Evolutionary conservation across 2,329 filamentous ascomycete species (phyloP), one percentile per base, ranked within the genome.

Genomic region (Verticillium nonalfalfae): DNA sequence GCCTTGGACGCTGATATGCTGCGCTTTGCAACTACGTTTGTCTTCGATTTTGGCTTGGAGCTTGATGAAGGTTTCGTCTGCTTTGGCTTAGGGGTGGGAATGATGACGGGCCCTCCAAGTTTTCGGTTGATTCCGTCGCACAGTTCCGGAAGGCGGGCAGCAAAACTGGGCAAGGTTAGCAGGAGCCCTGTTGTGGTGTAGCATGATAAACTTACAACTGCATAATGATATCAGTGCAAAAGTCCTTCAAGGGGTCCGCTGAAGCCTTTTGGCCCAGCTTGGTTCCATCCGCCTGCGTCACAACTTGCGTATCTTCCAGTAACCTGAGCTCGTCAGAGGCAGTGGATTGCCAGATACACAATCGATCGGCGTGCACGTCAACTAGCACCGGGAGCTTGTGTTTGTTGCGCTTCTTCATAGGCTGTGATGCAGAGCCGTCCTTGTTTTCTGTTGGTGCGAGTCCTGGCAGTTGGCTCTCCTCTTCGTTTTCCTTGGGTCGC

Each of bases 261-360:
- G 79, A 76, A 61, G 74, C 66, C 61, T 75, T 78, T 61, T 78
- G 76, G 56, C 74, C 72, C 60, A 71, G 73, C 60, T 74, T 74
- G 2, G 73, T 72, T 52, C 76, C 75, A 2, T 65, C 64, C 1
- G 71, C 67, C 5, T 71, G 66, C 2, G 68, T 70, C 3, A 70
- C 62, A 2, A 71, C 65, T 64, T 84, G 81, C 1, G 80, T 78
- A 60, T 84, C 81, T 55, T 80, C 79, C 15, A 82, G 68, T 14
- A 83, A 69, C 40, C 79, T 75, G 62, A 82, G 73, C 60, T 85
- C 83, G 65, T 89, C 84, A 26, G 85, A 76, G 39, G 87, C 85
- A 7, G 90, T 87, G 3, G 90, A 91, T 70, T 93, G 89, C 90
- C 90, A 94, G 63, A 95, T 95, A 68, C 89, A 91, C 31, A 95